These are phyloP conservation scores for Balakata baccata DNA, from an alignment of 345 rosid genomes.

Conservation along the genomic window DNA sequence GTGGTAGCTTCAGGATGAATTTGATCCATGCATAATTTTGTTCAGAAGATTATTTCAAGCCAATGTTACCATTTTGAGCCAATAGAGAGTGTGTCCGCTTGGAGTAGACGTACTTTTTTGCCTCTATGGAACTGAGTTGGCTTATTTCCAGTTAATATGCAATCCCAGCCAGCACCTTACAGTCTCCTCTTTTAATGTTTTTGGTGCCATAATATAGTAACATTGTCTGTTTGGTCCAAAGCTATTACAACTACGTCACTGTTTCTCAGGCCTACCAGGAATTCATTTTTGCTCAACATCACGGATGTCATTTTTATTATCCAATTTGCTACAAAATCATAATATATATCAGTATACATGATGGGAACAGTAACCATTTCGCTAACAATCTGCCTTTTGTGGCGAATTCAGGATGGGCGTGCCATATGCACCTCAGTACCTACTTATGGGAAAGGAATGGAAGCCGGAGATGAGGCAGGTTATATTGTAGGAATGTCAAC, in stretches of 20 bases:
- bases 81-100: neutral
- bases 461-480: constrained; percentile 84
- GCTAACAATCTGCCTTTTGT: constrained; percentile 6
- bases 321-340: neutral
- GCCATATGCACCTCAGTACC: constrained; percentile 60
- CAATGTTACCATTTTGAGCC: neutral
- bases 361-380: neutral
- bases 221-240: neutral
- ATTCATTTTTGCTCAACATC: neutral
- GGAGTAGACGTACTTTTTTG: neutral
- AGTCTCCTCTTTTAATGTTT: neutral
- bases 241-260: neutral
- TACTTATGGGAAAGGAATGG: constrained; percentile 60
- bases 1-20: neutral
- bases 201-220: neutral
- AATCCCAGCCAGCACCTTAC: neutral
- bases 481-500: constrained; percentile 93
- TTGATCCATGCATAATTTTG: neutral
- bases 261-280: neutral
- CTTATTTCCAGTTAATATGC: neutral
- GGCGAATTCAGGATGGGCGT: constrained; percentile 51
- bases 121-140: neutral
- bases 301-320: too few species aligned
- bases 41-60: neutral
- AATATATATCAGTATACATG: neutral